phyloP scores from a whole-genome alignment of 495 filamentous ascomycete genomes.

The Paragyromitra xinjiangensis region DNA sequence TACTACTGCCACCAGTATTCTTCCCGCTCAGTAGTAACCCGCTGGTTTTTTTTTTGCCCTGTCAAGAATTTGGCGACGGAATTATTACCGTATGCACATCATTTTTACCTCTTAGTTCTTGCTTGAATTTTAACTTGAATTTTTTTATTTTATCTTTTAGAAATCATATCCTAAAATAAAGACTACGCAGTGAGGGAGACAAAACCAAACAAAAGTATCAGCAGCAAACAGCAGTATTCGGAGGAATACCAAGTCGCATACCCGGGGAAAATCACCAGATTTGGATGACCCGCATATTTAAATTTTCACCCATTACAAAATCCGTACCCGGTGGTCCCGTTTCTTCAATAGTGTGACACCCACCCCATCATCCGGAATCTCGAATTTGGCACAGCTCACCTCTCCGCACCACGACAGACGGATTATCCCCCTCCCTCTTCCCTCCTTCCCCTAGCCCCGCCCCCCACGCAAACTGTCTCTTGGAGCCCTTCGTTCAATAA shows the following conservation, averaged over 20 bases:
- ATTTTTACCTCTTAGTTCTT: not conserved
- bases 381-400: not conserved
- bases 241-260: not conserved
- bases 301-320: conserved; percentile 25
- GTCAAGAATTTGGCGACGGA: not conserved
- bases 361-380: conserved; percentile 21
- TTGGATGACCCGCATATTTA: conserved; percentile 14
- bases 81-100: not conserved
- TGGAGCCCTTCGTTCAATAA: not conserved
- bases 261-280: conserved; percentile 12
- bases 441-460: not conserved
- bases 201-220: conserved; percentile 3
- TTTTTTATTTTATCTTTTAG: not conserved
- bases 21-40: not conserved
- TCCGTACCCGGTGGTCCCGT: conserved; percentile 18
- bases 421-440: not conserved
- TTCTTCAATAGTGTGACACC: conserved; percentile 31
- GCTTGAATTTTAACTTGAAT: not conserved
- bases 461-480: conserved; percentile 11
- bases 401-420: conserved; percentile 14
- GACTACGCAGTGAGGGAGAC: not conserved
- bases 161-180: not conserved
- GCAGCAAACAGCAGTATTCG: not conserved
- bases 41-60: not conserved
- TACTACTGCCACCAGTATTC: not conserved